Base-by-base conservation (phyloP, 2,329 filamentous ascomycete species). In the Neofusicoccum kwambonambiense region DNA sequence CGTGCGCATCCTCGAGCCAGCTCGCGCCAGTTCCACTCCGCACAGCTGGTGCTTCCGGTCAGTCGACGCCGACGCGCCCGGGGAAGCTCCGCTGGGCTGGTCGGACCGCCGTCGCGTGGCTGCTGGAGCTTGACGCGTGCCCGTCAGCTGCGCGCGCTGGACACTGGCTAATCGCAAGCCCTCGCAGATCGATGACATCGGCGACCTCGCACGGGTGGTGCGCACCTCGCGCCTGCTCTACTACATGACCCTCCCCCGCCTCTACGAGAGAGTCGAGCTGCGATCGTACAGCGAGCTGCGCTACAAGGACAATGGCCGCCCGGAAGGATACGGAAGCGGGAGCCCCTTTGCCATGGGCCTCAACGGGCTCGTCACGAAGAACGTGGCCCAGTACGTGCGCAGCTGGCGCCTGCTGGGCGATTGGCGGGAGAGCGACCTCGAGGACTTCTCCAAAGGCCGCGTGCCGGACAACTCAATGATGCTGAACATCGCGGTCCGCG, bases 391-490 rank as follows among this genome's bases (percentile, higher is more conserved):
- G 15, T 79, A 88, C 52, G 83, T 89, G 19, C 78, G 79, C 66
- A 80, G 79, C 19, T 80, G 88, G 65, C 76, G 78, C 2, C 69
- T 89, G 41, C 75, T 79, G 37, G 87, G 87, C 22, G 79, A 86
- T 31, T 88, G 84, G 84, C 80, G 80, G 62, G 86, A 87, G 70
- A 76, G 80, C 58, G 84, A 86, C 61, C 69, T 84, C 22, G 83
- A 87, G 61, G 85, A 88, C 67, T 84, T 86, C 73, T 82, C 83
- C 64, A 82, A 82, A 51, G 86, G 86, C 0, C 78, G 86, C 42
- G 83, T 89, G 62, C 85, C 86, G n/a, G 86, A 89, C 74, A 86
- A 83, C 50, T 84, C 81, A 42, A 88, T 89, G 84, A 81, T 89
- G 79, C 76, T 89, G 70, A 87, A 87, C 71, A 84, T 87, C 57